These are phyloP conservation scores for Penicillium corylophilum DNA, from an alignment of 2,329 filamentous ascomycete species.

Conservation along the genomic window DNA sequence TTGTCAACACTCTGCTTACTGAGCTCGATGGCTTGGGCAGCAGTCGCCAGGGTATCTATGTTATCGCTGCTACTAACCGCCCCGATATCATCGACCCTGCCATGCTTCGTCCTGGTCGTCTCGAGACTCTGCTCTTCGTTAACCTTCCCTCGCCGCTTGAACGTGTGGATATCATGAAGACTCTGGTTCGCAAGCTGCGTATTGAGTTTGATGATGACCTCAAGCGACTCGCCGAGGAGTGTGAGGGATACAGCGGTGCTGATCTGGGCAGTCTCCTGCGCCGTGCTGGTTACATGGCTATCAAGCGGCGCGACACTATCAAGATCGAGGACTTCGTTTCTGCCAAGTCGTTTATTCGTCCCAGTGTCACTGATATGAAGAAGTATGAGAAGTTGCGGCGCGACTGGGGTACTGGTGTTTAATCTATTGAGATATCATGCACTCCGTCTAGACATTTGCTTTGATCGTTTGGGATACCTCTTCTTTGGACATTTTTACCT, in stretches of 20 bases:
- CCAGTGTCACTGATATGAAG: conserved; percentile 57
- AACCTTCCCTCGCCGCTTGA: conserved; percentile 78
- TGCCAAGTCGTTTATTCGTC: conserved; percentile 42
- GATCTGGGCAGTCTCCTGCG: conserved; percentile 61
- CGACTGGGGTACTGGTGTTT: conserved; percentile 46
- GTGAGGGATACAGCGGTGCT: conserved; percentile 73
- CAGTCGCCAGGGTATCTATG: conserved; percentile 80
- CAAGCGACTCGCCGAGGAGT: conserved; percentile 67
- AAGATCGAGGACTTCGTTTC: conserved; percentile 45
- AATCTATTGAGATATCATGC: conserved; percentile 1
- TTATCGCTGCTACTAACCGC: conserved; percentile 91
- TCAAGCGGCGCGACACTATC: conserved; percentile 50
- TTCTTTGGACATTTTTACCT: background rate
- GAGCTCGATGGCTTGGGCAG: conserved; percentile 82
- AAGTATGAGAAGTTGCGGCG: conserved; percentile 57
- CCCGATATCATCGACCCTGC: conserved; percentile 96
- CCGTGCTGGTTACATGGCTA: conserved; percentile 59
- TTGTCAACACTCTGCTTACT: conserved; percentile 92
- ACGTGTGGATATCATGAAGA: conserved; percentile 79
- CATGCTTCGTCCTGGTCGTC: conserved; percentile 85
- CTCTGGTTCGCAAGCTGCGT: conserved; percentile 55
- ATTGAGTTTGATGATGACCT: conserved; percentile 57
- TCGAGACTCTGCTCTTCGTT: conserved; percentile 86
- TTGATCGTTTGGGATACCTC: conserved; percentile 1
- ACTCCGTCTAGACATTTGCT: background rate